These are phyloP conservation scores for Lindgomyces ingoldianus DNA, from an alignment of 495 filamentous ascomycete genomes.

Conservation along the genomic window DNA sequence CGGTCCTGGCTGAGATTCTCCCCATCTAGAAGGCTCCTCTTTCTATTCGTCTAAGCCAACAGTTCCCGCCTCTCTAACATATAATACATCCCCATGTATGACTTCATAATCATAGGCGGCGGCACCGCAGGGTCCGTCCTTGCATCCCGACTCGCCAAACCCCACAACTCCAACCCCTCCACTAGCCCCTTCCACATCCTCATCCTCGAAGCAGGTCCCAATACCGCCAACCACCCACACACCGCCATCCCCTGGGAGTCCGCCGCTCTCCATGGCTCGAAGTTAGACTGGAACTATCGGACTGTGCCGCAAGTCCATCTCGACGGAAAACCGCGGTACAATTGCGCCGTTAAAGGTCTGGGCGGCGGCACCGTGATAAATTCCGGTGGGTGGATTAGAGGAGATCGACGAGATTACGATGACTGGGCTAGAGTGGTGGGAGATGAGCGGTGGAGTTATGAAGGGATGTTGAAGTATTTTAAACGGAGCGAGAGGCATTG, in stretches of 20 bases:
- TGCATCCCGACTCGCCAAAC: neutral
- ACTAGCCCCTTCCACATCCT: neutral
- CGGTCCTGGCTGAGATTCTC: too few relatives aligned
- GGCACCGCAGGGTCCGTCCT: neutral
- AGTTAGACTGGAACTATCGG: neutral
- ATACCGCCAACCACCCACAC: neutral
- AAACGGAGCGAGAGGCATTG: slow-evolving; percentile 21
- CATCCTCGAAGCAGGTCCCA: slow-evolving; percentile 1
- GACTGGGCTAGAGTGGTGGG: slow-evolving; percentile 50
- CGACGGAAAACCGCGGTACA: slow-evolving; percentile 47
- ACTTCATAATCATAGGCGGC: slow-evolving; percentile 3
- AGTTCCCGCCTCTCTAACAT: too few relatives aligned
- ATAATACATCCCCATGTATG: too few relatives aligned
- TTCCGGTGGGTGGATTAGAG: slow-evolving; percentile 60
- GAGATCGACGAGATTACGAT: slow-evolving; percentile 61
- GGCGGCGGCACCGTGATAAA: slow-evolving; percentile 67
- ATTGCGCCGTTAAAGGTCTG: slow-evolving; percentile 61
- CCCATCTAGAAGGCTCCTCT: too few relatives aligned
- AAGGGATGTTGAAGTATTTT: slow-evolving; percentile 20
- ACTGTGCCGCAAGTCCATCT: neutral
- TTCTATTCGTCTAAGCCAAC: too few relatives aligned
- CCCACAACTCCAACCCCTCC: neutral
- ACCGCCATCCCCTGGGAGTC: neutral
- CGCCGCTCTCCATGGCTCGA: neutral
- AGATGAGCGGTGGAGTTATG: slow-evolving; percentile 48